phyloP scores from a whole-genome alignment of 2,329 filamentous ascomycete species.

The Claviceps humidiphila region DNA sequence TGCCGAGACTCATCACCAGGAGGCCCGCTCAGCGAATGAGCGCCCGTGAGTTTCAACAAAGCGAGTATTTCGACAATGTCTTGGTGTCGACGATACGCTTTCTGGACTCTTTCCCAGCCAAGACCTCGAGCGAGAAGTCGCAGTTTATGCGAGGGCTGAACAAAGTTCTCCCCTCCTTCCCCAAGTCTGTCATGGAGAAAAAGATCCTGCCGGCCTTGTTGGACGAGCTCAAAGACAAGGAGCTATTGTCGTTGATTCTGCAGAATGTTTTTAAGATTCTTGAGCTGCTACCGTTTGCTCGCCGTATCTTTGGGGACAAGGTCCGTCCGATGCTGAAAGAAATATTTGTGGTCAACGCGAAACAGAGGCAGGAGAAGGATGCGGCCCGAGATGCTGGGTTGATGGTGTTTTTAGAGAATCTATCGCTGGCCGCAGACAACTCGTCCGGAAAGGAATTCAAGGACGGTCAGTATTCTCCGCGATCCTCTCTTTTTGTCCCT shows the following conservation, averaged over 20 bases:
- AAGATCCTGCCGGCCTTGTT: conserved; percentile 81
- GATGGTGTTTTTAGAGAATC: conserved; percentile 81
- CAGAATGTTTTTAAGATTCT: conserved; percentile 90
- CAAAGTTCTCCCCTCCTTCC: conserved; percentile 82
- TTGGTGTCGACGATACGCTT: conserved; percentile 94
- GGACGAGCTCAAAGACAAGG: conserved; percentile 87
- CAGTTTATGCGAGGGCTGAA: conserved; percentile 83
- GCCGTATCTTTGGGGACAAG: conserved; percentile 68
- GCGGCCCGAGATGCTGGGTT: conserved; percentile 75
- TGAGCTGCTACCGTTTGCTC: conserved; percentile 61
- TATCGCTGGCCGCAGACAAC: conserved; percentile 62
- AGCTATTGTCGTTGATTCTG: conserved; percentile 70
- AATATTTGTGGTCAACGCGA: conserved; percentile 56
- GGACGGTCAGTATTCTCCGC: conserved; percentile 47
- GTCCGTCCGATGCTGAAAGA: conserved; percentile 76
- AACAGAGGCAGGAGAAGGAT: conserved; percentile 57
- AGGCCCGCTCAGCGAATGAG: conserved; percentile 77
- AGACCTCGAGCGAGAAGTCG: conserved; percentile 80
- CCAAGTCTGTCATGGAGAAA: conserved; percentile 84
- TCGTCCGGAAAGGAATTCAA: conserved; percentile 89
- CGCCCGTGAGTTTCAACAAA: conserved; percentile 85
- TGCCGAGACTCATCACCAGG: conserved; percentile 77
- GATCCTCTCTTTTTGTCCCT: background rate
- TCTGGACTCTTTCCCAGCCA: conserved; percentile 78
- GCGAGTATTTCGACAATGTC: conserved; percentile 93